A percentile compares a stretch with the other conserved stretches of the same genome.
Evolutionary conservation across 768 basidiomycete genomes (phyloP).

Genomic region (Rubroboletus satanas): DNA sequence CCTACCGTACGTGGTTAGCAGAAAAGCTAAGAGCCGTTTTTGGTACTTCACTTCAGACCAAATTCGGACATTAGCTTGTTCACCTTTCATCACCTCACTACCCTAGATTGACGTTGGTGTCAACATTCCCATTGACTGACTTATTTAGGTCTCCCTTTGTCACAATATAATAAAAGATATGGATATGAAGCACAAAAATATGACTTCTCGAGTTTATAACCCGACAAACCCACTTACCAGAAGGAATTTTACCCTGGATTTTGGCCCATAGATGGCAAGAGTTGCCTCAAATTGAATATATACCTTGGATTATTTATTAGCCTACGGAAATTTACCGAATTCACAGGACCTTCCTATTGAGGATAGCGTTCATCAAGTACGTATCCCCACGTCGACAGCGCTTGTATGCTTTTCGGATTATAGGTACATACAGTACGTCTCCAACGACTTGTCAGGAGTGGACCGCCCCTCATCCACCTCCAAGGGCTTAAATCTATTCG

Average conservation of each 20-base stretch:
- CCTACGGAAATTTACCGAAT: not conserved
- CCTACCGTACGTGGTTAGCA: constrained; percentile 25
- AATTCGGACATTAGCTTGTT: constrained; percentile 30
- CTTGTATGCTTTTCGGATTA: not conserved
- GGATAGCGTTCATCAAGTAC: not conserved
- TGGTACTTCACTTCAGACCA: constrained; percentile 23
- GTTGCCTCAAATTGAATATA: not conserved
- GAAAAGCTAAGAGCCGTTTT: constrained; percentile 18
- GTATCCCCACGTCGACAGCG: not conserved
- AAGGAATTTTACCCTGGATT: not conserved
- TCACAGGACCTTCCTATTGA: constrained; percentile 1
- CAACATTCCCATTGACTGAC: constrained; percentile 3
- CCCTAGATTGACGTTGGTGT: not conserved
- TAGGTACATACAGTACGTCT: not conserved
- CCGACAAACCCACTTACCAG: not conserved
- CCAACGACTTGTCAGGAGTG: not conserved
- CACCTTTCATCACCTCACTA: not conserved
- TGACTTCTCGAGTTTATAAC: not conserved
- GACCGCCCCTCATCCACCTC: not conserved
- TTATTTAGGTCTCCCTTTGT: constrained; percentile 25
- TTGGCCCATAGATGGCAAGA: not conserved
- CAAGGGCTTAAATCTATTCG: not conserved
- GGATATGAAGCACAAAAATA: not conserved
- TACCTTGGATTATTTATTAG: too few relatives aligned
- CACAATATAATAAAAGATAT: not conserved